These are phyloP conservation scores for Aquilaria sinensis DNA, from an alignment of 345 rosid genomes.

Conservation along the genomic window DNA sequence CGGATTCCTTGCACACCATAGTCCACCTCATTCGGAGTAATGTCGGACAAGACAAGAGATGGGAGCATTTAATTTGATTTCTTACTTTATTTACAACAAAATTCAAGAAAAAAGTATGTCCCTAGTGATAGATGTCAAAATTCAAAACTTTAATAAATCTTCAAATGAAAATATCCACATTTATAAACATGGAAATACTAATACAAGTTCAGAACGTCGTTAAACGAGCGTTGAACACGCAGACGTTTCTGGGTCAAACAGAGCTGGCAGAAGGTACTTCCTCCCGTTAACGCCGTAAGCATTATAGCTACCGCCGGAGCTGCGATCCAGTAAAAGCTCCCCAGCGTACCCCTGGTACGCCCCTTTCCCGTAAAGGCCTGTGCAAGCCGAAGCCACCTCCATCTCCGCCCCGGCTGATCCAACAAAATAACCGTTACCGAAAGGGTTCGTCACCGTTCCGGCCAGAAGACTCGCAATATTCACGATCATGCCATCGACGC, in stretches of 20 bases:
- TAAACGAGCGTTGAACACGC: constrained; percentile 24
- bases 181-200: background rate
- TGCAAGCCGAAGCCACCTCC: constrained; percentile 36
- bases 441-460: constrained; percentile 34
- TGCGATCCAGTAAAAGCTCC: constrained; percentile 25
- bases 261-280: constrained; percentile 33
- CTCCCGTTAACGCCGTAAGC: constrained; percentile 25
- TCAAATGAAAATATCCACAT: background rate
- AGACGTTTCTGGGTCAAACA: constrained; percentile 31
- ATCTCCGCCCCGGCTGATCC: constrained; percentile 17
- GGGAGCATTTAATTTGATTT: too few relatives aligned
- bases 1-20: too few relatives aligned
- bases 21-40: too few relatives aligned
- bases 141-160: too few relatives aligned
- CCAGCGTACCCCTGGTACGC: constrained; percentile 41
- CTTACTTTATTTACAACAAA: too few relatives aligned
- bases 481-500: constrained; percentile 37
- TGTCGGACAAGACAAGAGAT: too few relatives aligned
- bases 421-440: constrained; percentile 26
- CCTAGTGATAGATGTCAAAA: too few relatives aligned
- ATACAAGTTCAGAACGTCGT: background rate
- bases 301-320: constrained; percentile 34
- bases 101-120: too few relatives aligned
- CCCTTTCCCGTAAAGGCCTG: constrained; percentile 31
- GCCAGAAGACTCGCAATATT: constrained; percentile 32